These are phyloP conservation scores for Spathaspora sp. DNA, from an alignment of 805 yeast species.

Conservation along the genomic window DNA sequence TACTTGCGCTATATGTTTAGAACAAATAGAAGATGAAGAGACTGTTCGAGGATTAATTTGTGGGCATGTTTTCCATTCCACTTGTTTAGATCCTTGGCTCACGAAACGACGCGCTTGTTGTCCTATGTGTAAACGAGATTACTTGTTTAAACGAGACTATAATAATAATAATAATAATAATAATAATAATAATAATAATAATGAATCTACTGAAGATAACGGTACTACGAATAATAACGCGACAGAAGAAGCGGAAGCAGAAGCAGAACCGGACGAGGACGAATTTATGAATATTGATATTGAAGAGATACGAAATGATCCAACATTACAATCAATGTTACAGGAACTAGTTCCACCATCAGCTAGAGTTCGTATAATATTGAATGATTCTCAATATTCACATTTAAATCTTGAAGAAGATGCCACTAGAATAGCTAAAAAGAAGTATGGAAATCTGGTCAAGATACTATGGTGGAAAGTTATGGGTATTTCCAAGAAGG, in stretches of 20 bases:
- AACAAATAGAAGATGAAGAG: slow-evolving; percentile 57
- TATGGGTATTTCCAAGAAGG: slow-evolving; percentile 50
- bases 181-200: slow-evolving; percentile 2
- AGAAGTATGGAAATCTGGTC: slow-evolving; percentile 26
- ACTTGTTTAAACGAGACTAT: slow-evolving; percentile 20
- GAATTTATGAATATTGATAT: slow-evolving; percentile 18
- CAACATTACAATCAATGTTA: slow-evolving; percentile 31
- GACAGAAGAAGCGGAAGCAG: slow-evolving; percentile 14
- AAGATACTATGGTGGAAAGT: slow-evolving; percentile 47
- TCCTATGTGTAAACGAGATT: slow-evolving; percentile 78
- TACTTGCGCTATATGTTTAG: slow-evolving; percentile 76
- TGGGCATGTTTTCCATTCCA: slow-evolving; percentile 79
- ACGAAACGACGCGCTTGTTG: slow-evolving; percentile 73
- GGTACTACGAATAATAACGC: slow-evolving; percentile 1
- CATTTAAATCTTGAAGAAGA: slow-evolving; percentile 41
- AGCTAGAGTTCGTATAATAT: slow-evolving; percentile 41
- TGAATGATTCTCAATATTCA: slow-evolving; percentile 25
- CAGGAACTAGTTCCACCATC: slow-evolving; percentile 38
- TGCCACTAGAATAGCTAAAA: slow-evolving; percentile 38
- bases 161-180: slow-evolving; percentile 2
- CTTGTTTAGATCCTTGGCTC: slow-evolving; percentile 81
- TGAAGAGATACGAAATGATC: slow-evolving; percentile 34
- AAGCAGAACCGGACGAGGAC: slow-evolving; percentile 13
- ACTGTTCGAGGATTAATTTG: slow-evolving; percentile 71
- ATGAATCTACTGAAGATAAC: slow-evolving; percentile 10